phyloP scores from a whole-genome alignment of 345 rosid species.

The Murraya koenigii region DNA sequence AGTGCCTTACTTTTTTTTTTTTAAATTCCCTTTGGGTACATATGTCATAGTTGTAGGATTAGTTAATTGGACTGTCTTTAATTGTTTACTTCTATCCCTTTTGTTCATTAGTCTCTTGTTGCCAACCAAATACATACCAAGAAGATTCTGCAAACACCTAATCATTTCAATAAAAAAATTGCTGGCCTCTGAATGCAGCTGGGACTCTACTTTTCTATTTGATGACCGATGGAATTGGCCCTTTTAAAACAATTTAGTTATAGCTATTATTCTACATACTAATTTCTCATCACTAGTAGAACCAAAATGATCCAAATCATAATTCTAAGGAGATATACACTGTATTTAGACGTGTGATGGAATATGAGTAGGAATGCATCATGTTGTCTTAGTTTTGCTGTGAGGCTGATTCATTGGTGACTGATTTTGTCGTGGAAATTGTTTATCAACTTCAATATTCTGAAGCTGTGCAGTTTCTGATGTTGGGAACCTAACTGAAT shows the following conservation, averaged over 20 bases:
- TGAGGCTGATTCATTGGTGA: background rate
- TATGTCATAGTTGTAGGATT: background rate
- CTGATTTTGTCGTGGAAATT: background rate
- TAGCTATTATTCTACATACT: background rate
- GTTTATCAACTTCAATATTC: background rate
- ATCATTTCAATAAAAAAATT: background rate
- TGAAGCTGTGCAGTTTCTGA: background rate
- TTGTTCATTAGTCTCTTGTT: background rate
- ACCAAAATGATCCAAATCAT: background rate
- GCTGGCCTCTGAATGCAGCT: background rate
- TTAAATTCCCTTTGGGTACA: background rate
- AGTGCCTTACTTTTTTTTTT: conserved; percentile 18
- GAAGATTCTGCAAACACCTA: background rate
- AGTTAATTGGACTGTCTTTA: background rate
- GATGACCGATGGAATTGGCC: background rate
- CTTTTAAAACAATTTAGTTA: background rate
- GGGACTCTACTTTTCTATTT: background rate
- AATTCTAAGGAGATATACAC: background rate
- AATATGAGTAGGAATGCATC: background rate
- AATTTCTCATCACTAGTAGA: background rate
- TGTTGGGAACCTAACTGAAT: background rate
- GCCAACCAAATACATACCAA: background rate
- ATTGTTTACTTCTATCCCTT: background rate
- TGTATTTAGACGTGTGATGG: background rate
- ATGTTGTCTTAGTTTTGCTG: background rate